Evolutionary conservation across 139 green algal genomes (phyloP).

Genomic region (Choricystis sp.): DNA sequence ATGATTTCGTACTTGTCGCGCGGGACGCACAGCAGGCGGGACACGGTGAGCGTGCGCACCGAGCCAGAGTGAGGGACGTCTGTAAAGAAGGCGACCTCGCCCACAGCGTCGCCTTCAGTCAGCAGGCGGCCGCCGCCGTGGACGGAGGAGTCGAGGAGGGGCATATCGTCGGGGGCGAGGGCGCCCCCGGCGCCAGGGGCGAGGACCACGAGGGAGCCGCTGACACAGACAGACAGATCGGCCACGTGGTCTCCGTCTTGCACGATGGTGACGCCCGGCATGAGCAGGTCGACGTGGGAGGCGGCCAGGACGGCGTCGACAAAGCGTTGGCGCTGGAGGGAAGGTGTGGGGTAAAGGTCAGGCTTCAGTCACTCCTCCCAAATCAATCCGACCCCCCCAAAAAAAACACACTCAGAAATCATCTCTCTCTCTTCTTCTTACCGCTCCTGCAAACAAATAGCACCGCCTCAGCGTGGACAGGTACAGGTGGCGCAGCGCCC

Average conservation of each 20-base stretch:
- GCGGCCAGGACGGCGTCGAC: conserved; percentile 37
- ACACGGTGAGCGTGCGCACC: conserved; percentile 17
- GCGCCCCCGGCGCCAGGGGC: no score
- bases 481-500: background rate
- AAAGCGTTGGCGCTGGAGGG: conserved; percentile 18
- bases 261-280: conserved; percentile 8
- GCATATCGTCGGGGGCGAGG: background rate
- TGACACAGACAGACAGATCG: background rate
- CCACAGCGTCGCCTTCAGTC: background rate
- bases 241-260: background rate
- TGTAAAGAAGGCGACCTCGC: conserved; percentile 42
- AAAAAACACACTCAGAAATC: no score
- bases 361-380: no score
- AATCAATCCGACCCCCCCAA: no score
- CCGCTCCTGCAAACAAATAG: no score
- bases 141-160: background rate
- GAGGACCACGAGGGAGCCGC: background rate
- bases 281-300: conserved; percentile 35
- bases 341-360: no score
- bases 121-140: background rate
- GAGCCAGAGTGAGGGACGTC: conserved; percentile 16
- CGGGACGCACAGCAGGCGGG: conserved; percentile 31
- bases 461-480: background rate
- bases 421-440: no score
- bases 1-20: conserved; percentile 23